Evolutionary conservation across 116 monocot genomes (phyloP).

Genomic region (Zostera marina): DNA sequence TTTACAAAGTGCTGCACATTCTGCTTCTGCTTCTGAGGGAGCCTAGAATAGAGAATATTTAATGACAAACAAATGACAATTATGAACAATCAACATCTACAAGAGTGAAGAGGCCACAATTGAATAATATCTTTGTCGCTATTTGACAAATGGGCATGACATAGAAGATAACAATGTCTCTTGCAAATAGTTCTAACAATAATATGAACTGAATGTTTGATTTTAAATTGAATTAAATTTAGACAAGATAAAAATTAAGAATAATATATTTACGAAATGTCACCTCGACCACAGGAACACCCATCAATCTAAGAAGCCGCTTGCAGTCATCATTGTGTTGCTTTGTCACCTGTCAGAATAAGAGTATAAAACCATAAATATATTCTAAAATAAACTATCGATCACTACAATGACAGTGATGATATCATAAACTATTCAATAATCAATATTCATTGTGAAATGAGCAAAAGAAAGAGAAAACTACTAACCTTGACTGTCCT

Average conservation of each 20-base stretch:
- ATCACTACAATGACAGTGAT: background rate
- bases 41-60: conserved; percentile 27
- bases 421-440: too few species aligned
- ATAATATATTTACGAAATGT: background rate
- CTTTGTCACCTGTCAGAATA: conserved; percentile 53
- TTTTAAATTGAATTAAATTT: background rate
- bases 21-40: conserved; percentile 96
- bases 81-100: background rate
- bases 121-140: background rate
- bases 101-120: background rate
- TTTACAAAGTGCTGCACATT: conserved; percentile 92
- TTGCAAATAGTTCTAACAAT: background rate
- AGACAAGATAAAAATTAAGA: background rate
- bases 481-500: conserved; percentile 82
- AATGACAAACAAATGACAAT: background rate
- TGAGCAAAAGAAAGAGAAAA: background rate
- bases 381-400: background rate
- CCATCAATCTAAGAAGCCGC: conserved; percentile 85
- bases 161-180: too few species aligned
- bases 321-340: conserved; percentile 99
- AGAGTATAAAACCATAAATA: background rate
- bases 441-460: too few species aligned
- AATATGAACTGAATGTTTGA: background rate
- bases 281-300: conserved; percentile 38
- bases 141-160: too few species aligned